Percentiles rank a stretch among this genome's conserved stretches.
phyloP scores from a whole-genome alignment of 257 asterid genomes.

The Eucommia ulmoides region DNA sequence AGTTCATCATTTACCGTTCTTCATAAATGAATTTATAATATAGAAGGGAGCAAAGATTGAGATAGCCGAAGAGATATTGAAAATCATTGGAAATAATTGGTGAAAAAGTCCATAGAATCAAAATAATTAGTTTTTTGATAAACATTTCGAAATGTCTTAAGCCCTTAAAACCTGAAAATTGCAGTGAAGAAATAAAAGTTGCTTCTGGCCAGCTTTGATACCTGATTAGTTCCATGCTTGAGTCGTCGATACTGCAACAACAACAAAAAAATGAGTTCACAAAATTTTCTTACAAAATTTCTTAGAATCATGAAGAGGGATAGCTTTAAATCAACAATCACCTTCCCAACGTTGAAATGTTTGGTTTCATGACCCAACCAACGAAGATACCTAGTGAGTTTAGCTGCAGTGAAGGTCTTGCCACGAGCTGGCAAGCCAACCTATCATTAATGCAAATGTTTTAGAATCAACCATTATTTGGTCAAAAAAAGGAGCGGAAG shows the following conservation, averaged over 20 bases:
- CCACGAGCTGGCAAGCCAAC: constrained; percentile 99
- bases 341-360: constrained; percentile 99
- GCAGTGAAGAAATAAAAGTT: no score
- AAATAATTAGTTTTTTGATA: constrained; percentile 8
- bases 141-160: constrained; percentile 9
- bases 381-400: constrained; percentile 97
- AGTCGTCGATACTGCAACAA: constrained; percentile 84
- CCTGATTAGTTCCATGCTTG: constrained; percentile 96
- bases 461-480: constrained; percentile 1
- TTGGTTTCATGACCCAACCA: constrained; percentile 99
- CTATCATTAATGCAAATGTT: constrained; percentile 26
- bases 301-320: constrained; percentile 12
- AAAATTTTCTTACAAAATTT: constrained; percentile 4
- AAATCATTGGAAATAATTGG: no score
- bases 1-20: no score
- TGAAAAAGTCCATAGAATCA: no score
- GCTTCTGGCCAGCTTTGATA: no score
- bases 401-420: constrained; percentile 96
- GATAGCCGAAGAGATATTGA: no score
- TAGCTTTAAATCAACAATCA: constrained; percentile 9
- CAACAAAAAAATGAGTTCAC: constrained; percentile 4
- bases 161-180: constrained; percentile 17
- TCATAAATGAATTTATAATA: no score
- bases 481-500: not conserved
- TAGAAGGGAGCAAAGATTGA: no score